Base-by-base conservation (phyloP, 2,329 filamentous ascomycete genomes). In the Colletotrichum graminicola region DNA sequence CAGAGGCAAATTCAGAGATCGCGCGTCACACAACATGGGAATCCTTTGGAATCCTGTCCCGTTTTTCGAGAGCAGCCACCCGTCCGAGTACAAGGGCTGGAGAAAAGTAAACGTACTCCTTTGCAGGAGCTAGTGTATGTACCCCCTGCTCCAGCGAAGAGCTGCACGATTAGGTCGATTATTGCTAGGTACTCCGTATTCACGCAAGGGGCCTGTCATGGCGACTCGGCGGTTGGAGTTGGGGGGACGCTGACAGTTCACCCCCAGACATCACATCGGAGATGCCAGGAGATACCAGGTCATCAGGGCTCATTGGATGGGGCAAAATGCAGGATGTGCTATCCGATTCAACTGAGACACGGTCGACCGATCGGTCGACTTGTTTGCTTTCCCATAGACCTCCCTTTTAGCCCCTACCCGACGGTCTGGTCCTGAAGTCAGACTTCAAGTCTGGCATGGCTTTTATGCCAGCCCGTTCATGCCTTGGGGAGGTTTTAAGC, bases 61-160 rank as follows among this genome's bases (percentile, higher is more conserved):
- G 47, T n/a, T 36, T 51, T 52, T 26, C 36, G 23, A 36, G 21
- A 51, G 67, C 16, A 51, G 21, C 23, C 12, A 32, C 39, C 34
- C 34, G 39, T 16, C 49, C 32, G 34, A 55, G n/a, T 43, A 47
- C 34, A 41, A 36, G 32, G n/a, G 45, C 43, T 16, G 36, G 45
- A 16, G 47, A 34, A 51, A 56, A 23, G 49, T 41, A 51, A 56
- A 32, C 41, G 55, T 26, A 8, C 11, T 11, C 8, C 29, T 32
- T 29, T 41, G 68, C 57, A 71, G 64, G 52, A 64, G 29, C 67
- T 51, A 32, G 29, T 49, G 41, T 39, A 39, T 2, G 11, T 39
- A 39, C 1, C 51, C 59, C 65, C 34, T 68, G 65, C 66, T 67
- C 64, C 68, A 59, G 68, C 65, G 54, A 60, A 71, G 59, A 63